Conservation (phyloP, 1,284 basidiomycete species). For the Marasmius tenuissimus region DNA sequence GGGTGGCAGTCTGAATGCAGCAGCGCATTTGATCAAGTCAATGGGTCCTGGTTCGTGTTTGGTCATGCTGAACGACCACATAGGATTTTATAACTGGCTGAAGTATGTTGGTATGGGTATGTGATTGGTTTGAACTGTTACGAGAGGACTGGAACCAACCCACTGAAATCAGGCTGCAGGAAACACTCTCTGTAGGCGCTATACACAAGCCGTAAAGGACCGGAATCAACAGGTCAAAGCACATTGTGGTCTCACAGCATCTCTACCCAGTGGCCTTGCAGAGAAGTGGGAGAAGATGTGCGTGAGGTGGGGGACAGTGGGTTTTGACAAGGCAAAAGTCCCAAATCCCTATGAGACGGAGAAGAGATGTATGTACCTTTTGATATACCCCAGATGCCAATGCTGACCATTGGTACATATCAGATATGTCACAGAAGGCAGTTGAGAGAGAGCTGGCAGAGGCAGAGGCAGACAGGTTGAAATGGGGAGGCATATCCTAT, state of each 20-base stretch:
- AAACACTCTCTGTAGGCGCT: background rate
- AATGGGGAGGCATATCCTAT: background rate
- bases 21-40: background rate
- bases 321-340: background rate
- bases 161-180: background rate
- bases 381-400: background rate
- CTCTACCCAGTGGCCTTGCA: background rate
- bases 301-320: too few relatives aligned
- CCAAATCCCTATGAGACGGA: background rate
- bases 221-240: background rate
- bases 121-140: background rate
- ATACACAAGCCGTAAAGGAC: background rate
- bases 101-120: background rate
- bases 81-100: background rate
- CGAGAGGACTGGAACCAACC: background rate
- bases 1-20: background rate
- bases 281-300: background rate
- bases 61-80: background rate
- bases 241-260: background rate
- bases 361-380: background rate
- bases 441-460: conserved; percentile 2
- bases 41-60: background rate
- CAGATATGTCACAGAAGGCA: background rate
- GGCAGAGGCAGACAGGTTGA: background rate
- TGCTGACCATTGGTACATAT: background rate